Evolutionary conservation across 2,329 filamentous ascomycete genomes (phyloP).

Genomic region (Colletotrichum horii): DNA sequence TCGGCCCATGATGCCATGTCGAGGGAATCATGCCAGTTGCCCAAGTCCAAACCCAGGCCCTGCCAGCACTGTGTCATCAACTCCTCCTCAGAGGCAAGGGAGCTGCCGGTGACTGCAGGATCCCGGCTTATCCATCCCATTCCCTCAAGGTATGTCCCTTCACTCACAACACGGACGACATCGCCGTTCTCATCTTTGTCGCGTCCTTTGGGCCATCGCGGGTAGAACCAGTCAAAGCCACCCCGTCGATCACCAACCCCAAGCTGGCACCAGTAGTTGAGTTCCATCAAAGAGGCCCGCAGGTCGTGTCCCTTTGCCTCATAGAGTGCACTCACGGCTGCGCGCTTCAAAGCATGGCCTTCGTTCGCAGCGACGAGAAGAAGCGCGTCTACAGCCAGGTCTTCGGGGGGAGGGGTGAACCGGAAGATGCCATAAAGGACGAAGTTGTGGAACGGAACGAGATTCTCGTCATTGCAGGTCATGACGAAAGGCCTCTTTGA

Average conservation of each 20-base stretch:
- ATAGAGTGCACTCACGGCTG: conserved; percentile 74
- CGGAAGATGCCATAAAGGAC: conserved; percentile 85
- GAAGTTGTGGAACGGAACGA: conserved; percentile 77
- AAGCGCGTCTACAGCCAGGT: conserved; percentile 79
- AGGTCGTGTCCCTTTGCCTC: conserved; percentile 73
- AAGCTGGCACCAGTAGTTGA: conserved; percentile 98
- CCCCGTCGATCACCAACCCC: conserved; percentile 87
- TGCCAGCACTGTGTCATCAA: conserved; percentile 69
- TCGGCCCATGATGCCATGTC: conserved; percentile 44
- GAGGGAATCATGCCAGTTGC: conserved; percentile 56
- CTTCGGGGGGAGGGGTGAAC: conserved; percentile 68
- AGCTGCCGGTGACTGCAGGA: conserved; percentile 41
- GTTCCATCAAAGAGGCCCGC: conserved; percentile 79
- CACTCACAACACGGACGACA: conserved; percentile 78
- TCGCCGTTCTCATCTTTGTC: conserved; percentile 73
- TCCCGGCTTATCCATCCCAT: conserved; percentile 82
- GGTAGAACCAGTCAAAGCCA: conserved; percentile 88
- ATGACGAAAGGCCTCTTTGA: conserved; percentile 93
- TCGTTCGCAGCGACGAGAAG: conserved; percentile 85
- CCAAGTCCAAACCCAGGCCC: conserved; percentile 70
- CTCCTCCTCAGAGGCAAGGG: conserved; percentile 61
- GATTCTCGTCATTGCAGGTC: conserved; percentile 90
- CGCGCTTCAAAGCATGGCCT: conserved; percentile 77
- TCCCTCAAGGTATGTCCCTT: conserved; percentile 75
- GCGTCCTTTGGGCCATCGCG: conserved; percentile 74